Evolutionary conservation across 805 yeast genomes (phyloP), one percentile per base, ranked within the genome.

Genomic region (Candida odintsovae): DNA sequence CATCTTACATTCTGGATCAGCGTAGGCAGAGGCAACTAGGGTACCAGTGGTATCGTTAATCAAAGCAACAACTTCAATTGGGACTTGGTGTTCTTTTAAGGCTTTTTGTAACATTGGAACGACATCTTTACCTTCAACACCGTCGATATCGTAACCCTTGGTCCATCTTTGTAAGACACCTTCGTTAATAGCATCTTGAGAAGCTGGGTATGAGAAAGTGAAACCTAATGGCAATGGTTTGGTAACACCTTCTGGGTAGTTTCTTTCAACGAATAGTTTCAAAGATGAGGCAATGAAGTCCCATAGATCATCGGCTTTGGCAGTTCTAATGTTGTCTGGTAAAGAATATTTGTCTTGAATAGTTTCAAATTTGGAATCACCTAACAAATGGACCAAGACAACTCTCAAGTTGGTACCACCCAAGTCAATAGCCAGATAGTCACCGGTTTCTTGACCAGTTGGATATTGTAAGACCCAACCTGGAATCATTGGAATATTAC

Each of bases 31-130:
- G 29, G 98, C 98, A 51, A 92, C 95, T 60, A 92, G 73, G 40
- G 99, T 92, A 66, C 98, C 99, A 42, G 97, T 88, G 54, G 99
- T 92, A 68, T 92, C 99, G 70, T 90, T 92, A 68, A 92, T 92
- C 64, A 92, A 74, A 42, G 98, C 96, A 52, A 88, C 90, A 48
- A 92, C 95, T 41, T 80, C 76, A 59, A 90, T 86, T 53, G 97
- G 95, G 43, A 88, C 80, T 19, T 75, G 66, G 53, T 72, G 71
- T 56, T 74, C 73, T 54, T 76, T 72, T 54, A 92, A 74, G 37
- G 95, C 87, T 12, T 70, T 69, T 70, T 86, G 95, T 62, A 92
- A 77, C 88, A 90, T 76, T 52, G 95, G 95, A 44, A 86, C 96
- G 50, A 92, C 97, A 63, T 92, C 95, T 48, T 86, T 79, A 53